phyloP scores from a whole-genome alignment of 306 rosid species.

The Fagus crenata region DNA sequence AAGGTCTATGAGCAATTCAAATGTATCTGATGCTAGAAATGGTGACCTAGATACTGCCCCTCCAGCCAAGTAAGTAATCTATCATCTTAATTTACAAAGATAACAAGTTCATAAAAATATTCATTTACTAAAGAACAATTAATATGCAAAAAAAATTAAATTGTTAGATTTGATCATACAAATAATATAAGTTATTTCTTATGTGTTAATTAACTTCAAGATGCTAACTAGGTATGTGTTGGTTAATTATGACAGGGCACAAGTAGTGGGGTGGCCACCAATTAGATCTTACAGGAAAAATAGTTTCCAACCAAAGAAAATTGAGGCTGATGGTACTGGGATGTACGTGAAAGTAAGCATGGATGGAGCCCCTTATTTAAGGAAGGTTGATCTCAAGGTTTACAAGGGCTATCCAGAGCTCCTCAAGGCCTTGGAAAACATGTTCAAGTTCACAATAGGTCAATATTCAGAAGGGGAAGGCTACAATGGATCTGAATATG shows the following conservation, averaged over 20 bases:
- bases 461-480: conserved; percentile 69
- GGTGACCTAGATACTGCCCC: conserved; percentile 26
- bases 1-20: conserved; percentile 19
- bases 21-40: conserved; percentile 21
- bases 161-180: too few relatives aligned
- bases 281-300: conserved; percentile 66
- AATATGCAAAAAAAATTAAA: too few relatives aligned
- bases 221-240: background rate
- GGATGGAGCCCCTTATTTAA: conserved; percentile 85
- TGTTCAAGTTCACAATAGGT: conserved; percentile 75
- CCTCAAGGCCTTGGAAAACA: conserved; percentile 60
- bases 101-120: too few relatives aligned
- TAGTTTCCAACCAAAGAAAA: conserved; percentile 45
- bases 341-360: conserved; percentile 77
- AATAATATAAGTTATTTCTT: background rate
- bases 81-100: background rate
- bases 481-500: conserved; percentile 61
- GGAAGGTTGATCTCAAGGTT: conserved; percentile 72
- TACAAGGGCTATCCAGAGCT: conserved; percentile 66
- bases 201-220: background rate
- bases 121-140: too few relatives aligned
- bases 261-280: conserved; percentile 97
- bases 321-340: conserved; percentile 44
- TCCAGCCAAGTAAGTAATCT: conserved; percentile 54
- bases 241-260: conserved; percentile 48